Evolutionary conservation across 2,329 filamentous ascomycete species (phyloP).

Genomic region (Neopestalotiopsis sp.): DNA sequence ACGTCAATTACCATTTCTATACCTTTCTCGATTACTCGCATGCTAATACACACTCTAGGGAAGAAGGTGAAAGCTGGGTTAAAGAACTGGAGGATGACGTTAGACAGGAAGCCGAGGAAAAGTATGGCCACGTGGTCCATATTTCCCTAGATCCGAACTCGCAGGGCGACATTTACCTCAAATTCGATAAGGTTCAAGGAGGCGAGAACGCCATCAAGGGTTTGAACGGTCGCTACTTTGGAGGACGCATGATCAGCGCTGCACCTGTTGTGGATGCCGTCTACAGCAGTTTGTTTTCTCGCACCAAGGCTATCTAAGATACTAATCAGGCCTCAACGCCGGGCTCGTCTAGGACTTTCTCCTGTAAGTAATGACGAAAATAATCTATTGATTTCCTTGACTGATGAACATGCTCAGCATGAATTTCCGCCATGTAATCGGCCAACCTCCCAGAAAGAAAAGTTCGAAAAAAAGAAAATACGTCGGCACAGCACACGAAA

Average conservation of each 20-base stretch:
- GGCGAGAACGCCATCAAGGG: conserved; percentile 98
- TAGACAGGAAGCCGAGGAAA: conserved; percentile 87
- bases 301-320: conserved; percentile 78
- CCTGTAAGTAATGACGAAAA: conserved; percentile 5
- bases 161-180: conserved; percentile 95
- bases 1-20: conserved; percentile 49
- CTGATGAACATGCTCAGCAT: not conserved
- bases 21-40: not conserved
- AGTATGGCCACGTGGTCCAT: conserved; percentile 98
- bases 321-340: conserved; percentile 56
- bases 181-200: conserved; percentile 94
- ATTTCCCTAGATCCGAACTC: conserved; percentile 94
- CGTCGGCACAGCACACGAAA: not conserved
- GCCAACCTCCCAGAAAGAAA: not conserved
- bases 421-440: not conserved
- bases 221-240: conserved; percentile 95
- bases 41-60: conserved; percentile 59
- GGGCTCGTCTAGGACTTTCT: conserved; percentile 14
- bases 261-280: conserved; percentile 97
- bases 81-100: conserved; percentile 96
- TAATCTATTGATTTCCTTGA: not conserved
- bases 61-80: conserved; percentile 86
- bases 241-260: conserved; percentile 89
- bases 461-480: not conserved
- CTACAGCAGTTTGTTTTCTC: conserved; percentile 95